A percentile compares a stretch with the other conserved stretches of the same genome.
These are phyloP conservation scores for Colletotrichum sansevieriae DNA, from an alignment of 2,329 filamentous ascomycete species.

Conservation along the genomic window DNA sequence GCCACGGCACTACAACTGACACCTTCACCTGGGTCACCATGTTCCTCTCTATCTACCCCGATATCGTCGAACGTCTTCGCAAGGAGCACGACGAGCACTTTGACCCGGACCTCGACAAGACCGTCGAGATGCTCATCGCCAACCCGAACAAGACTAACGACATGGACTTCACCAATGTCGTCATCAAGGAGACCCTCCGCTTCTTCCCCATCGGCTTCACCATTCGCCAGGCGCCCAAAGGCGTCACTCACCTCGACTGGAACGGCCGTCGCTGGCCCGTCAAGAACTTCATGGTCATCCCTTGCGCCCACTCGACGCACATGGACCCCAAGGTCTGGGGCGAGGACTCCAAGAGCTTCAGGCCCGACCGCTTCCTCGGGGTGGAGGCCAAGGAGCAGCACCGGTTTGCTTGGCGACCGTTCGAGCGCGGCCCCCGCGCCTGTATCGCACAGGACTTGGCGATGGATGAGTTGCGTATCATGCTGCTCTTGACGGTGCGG, in stretches of 20 bases:
- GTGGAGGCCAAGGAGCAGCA: conserved; percentile 31
- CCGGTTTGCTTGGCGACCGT: conserved; percentile 46
- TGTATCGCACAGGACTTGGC: conserved; percentile 54
- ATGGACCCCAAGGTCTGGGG: conserved; percentile 53
- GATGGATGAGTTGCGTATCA: conserved; percentile 49
- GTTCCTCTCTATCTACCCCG: conserved; percentile 45
- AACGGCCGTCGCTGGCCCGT: conserved; percentile 55
- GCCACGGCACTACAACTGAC: conserved; percentile 46
- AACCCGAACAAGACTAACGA: conserved; percentile 61
- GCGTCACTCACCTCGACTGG: conserved; percentile 53
- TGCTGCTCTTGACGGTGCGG: conserved; percentile 42
- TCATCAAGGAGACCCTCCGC: conserved; percentile 67
- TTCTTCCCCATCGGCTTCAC: conserved; percentile 63
- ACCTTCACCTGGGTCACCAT: conserved; percentile 42
- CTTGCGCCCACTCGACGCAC: conserved; percentile 47
- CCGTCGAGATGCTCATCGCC: conserved; percentile 53
- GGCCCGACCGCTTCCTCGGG: conserved; percentile 56
- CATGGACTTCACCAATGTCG: conserved; percentile 64
- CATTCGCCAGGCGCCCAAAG: conserved; percentile 50
- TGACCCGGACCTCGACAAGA: conserved; percentile 47
- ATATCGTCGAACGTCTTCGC: conserved; percentile 41
- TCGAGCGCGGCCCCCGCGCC: conserved; percentile 52
- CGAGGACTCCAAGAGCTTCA: conserved; percentile 50
- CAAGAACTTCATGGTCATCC: conserved; percentile 47
- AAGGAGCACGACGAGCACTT: conserved; percentile 47